Evolutionary conservation across 768 basidiomycete genomes (phyloP), one percentile per base, ranked within the genome.

Genomic region (Suillus spraguei): DNA sequence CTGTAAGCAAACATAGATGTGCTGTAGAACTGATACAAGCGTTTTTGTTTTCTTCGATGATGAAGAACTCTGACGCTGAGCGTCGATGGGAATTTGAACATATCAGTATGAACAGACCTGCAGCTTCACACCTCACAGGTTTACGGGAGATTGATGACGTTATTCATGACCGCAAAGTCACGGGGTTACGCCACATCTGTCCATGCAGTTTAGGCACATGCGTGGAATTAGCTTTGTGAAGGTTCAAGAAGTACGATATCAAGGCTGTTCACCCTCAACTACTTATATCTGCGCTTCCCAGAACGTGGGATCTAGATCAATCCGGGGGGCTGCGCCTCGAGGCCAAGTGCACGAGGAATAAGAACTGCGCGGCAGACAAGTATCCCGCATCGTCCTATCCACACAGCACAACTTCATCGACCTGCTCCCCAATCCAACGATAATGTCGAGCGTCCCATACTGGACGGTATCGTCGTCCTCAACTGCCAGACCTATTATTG

Each of bases 1-100:
- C 35, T 41, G 56, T 58, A 58, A 58, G 38, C 56, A 39, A 20
- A 58, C 38, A 58, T 58, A 58, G 55, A 58, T 58, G 55, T 2
- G 10, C 41, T 41, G 38, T 58, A 58, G 38, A 28, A 58, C 17
- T 28, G 24, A 58, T 28, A 39, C 56, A 17, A 41, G 24, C 5
- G 9, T 55, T 55, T 4, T 55, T 24, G 22, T 20, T 22, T 38
- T 56, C 5, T 56, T 33, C 6, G 24, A 24, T 20, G 22, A 56
- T 22, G 55, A 24, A 10, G 9, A 41, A 53, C 11, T 20, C 5
- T 41, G 10, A 56, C 5, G 16, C 17, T 20, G 39, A 24, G 24
- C 22, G 16, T 38, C 16, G 38, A 17, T 24, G 14, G 9, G 11
- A n/a, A 33, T 11, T 53, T n/a, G 16, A 4, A 13, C 20, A n/a